Evolutionary conservation across 2,329 filamentous ascomycete species (phyloP).

Genomic region (Aspergillus chevalieri): DNA sequence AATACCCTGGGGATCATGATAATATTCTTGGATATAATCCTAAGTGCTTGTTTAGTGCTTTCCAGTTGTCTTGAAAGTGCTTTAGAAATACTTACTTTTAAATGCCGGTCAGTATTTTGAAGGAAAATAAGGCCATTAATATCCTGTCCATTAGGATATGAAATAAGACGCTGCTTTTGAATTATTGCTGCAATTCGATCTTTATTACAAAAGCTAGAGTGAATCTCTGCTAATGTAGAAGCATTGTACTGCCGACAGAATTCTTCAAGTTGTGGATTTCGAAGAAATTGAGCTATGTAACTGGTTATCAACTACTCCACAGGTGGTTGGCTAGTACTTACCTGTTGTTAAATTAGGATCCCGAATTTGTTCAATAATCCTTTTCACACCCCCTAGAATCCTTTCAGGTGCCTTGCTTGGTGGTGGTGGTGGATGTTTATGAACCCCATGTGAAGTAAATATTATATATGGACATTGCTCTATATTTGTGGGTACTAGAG

Average conservation of each 20-base stretch:
- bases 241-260: slow-evolving; percentile 8
- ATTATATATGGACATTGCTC: slow-evolving; percentile 7
- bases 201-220: slow-evolving; percentile 5
- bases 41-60: no score
- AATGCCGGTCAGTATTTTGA: no score
- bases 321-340: no score
- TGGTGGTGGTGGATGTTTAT: slow-evolving; percentile 9
- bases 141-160: slow-evolving; percentile 4
- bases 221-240: slow-evolving; percentile 5
- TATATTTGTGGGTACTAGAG: no score
- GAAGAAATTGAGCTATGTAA: slow-evolving; percentile 9
- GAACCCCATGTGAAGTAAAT: slow-evolving; percentile 8
- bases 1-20: no score
- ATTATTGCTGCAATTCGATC: slow-evolving; percentile 5
- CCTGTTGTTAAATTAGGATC: slow-evolving; percentile 2
- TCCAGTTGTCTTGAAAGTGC: no score
- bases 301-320: no score
- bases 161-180: slow-evolving; percentile 4
- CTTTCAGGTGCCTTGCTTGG: neutral
- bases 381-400: slow-evolving; percentile 2
- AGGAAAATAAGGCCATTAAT: no score
- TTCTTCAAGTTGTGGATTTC: slow-evolving; percentile 3
- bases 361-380: slow-evolving; percentile 3
- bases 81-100: no score
- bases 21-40: no score